Evolutionary conservation across 1,284 basidiomycete species (phyloP), one percentile per base, ranked within the genome.

Genomic region (Moniliella sp.): DNA sequence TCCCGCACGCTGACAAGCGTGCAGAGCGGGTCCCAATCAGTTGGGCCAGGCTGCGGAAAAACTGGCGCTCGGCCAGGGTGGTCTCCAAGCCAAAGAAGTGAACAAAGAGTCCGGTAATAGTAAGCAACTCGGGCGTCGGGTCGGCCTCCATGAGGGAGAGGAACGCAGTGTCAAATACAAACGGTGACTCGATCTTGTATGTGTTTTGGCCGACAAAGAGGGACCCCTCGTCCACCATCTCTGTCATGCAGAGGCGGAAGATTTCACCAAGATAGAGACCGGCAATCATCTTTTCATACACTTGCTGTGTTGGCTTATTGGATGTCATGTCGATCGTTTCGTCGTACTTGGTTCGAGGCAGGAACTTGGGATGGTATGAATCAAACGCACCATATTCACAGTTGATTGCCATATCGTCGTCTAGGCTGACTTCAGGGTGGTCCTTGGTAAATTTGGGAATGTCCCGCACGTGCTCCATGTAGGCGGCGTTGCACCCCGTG

Each of bases 371-470:
- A 45, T 78, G 73, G 53, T 84, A 84, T 13, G 84, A 91, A 64
- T 97, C 88, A 59, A 97, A 97, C 0, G 88, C 88, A 39, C 88
- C 86, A 78, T 84, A 62, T 70, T 88, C 82, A 62, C 82, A 88
- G 64, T 97, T 97, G 63, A 97, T 93, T 7, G 77, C 88, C 74
- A 97, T 93, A 42, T 78, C 68, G 27, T 68, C 72, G 35, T 78
- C 73, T 14, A 50, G 57, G 4, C 66, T 65, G 42, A 93, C 68
- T 1, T 75, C 74, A 14, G 86, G 64, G 36, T 73, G 48, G n/a
- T n/a, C n/a, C n/a, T n/a, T n/a, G 37, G 71, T 68, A 46, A 94
- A 73, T 69, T 97, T 72, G 42, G 69, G 66, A 33, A 72, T 70
- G 49, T 66, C 82, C 30, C 72, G 71, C n/a, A 86, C 71, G 39